Evolutionary conservation across 1,139 yeast species (phyloP), one percentile per base, ranked within the genome.

Genomic region (Ashbya aceris): DNA sequence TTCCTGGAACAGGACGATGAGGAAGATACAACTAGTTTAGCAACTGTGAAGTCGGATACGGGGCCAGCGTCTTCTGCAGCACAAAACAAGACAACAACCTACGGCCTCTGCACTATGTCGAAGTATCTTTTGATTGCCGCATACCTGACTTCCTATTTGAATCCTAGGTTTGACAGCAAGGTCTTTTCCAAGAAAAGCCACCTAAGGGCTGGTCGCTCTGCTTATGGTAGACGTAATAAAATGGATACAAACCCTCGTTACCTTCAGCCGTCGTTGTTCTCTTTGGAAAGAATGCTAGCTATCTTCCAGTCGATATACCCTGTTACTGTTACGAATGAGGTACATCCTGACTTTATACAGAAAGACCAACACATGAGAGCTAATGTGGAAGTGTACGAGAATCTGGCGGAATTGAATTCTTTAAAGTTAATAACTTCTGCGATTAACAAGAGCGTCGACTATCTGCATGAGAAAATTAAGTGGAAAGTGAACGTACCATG

Each of bases 401-500:
- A 79, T 58, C 64, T 82, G 38, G 80, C 87, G 1, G 79, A 83
- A 0, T 61, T 82, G 43, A 68, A 72, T 30, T 67, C 81, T 0
- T 65, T 79, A 47, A 79, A 80, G 29, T 60, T 80, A 42, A 58
- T 82, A 64, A 61, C 45, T 1, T 56, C 62, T 10, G 52, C 63
- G 0, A 48, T 74, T 9, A 42, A 40, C 8, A 69, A 70, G 11
- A 67, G 72, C 12, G 64, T 73, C 1, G 87, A 82, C 56, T 73
- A 78, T 11, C 62, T 82, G 38, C 79, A 76, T 45, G 73, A 82
- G n/a, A 71, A 76, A 49, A 70, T 79, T 1, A 67, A 80, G 49
- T 82, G 87, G 89, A 76, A 71, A 53, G 76, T 81, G 48, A 79
- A 77, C 50, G 71, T 79, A 9, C 68, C 74, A 30, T 81, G 83